Base-by-base conservation (phyloP, 2,329 filamentous ascomycete species). In the Arachnopeziza araneosa region DNA sequence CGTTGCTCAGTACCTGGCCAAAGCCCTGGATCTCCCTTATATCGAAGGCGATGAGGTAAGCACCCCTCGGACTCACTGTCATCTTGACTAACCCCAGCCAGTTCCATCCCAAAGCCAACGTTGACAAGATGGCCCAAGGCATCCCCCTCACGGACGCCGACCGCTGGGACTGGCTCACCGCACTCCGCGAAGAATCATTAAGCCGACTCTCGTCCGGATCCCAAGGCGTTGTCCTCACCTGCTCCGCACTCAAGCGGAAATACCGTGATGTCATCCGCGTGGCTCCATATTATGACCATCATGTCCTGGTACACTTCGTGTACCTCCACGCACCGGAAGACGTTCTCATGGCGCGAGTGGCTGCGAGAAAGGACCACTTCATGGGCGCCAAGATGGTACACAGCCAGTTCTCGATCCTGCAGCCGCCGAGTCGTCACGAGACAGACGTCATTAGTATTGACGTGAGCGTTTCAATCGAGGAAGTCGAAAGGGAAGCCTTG, bases 301-400 rank as follows among this genome's bases (percentile, higher is more conserved):
- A 83, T 58, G 83, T 93, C n/a, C 79, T 83, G 63, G 84, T 98
- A 55, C 93, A 97, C 76, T 98, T 99, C 73, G 87, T 99, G 68
- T 99, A 93, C 76, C 86, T 99, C 49, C 83, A 88, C 65, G 91
- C 93, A 0, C 79, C 84, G 51, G 89, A 96, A 74, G 83, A 86
- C 60, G 81, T 90, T 10, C 82, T 98, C 30, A 78, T 96, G 60
- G 78, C 87, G 68, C 85, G 95, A 9, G 93, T 98, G 9, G 80
- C 81, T 36, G 79, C 82, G 49, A 84, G 95, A 67, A 77, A 93
- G 76, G 86, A 86, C 56, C 95, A 99, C 74, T 99, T 95, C 76
- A 97, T 99, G 93, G 93, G 95, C 69, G 89, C 91, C 67, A 84
- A 85, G 69, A 98, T 99, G 93, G 93, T 99, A 9, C 87, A 89